These are phyloP conservation scores for Backusella morwellensis DNA, from an alignment of 192 early-diverging fungal species.

Conservation along the genomic window DNA sequence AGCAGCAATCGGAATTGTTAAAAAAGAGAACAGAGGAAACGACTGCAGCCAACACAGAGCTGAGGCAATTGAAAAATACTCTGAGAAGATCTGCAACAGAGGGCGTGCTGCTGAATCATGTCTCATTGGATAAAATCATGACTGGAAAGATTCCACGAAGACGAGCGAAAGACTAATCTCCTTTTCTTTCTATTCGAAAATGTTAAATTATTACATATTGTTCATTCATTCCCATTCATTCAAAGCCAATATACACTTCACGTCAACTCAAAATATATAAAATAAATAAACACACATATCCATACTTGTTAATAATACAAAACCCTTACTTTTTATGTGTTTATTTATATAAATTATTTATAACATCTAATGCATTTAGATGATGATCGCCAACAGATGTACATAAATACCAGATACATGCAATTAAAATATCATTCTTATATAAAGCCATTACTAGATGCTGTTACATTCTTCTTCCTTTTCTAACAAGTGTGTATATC, in stretches of 20 bases:
- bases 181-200: background rate
- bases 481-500: background rate
- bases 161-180: background rate
- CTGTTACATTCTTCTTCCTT: background rate
- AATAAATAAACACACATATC: background rate
- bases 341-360: background rate
- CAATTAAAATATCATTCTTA: background rate
- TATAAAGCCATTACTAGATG: background rate
- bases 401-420: background rate
- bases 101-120: conserved; percentile 14
- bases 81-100: conserved; percentile 16
- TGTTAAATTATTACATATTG: background rate
- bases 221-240: background rate
- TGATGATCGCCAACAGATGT: background rate
- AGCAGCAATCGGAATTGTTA: conserved; percentile 48
- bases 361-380: background rate
- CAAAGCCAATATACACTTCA: background rate
- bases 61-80: conserved; percentile 1
- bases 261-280: background rate
- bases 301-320: background rate
- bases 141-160: background rate
- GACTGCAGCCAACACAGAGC: background rate
- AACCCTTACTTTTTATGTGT: background rate
- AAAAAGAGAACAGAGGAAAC: conserved; percentile 54
- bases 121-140: conserved; percentile 13